Evolutionary conservation across 257 asterid genomes (phyloP), one percentile per base, ranked within the genome.

Genomic region (Solanum ossicruentum): DNA sequence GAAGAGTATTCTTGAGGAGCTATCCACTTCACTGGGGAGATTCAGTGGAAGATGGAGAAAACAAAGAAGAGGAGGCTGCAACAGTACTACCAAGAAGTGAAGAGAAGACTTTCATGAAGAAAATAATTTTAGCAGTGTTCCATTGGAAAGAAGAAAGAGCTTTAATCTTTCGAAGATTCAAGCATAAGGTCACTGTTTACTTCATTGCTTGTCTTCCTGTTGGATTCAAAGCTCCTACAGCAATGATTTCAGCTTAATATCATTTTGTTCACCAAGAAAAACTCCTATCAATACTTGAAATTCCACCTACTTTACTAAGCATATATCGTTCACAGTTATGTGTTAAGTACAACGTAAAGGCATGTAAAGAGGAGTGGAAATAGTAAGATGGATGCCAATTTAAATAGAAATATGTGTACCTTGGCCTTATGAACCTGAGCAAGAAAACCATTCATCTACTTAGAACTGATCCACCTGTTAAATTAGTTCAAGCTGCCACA

Each of bases 1-100:
- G 98, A 85, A 91, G 95, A 88, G 97, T 92, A 43, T 94, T 94
- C 91, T 60, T 93, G 87, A 92, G 98, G 89, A 93, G 98, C 89
- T 93, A 94, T 86, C 98, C 98, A 15, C 96, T 94, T 86, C 93
- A 89, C 84, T 89, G 91, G 91, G 91, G 90, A 10, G 57, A 85
- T 0, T 52, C 83, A 78, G 65, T 78, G 10, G 91, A 89, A 87
- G 91, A 87, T 15, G 92, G 84, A 75, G 89, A 86, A 60, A 86
- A 85, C 67, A 77, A 85, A 66, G 85, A 84, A 47, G 81, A 47
- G 21, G 81, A 56, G 21, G 49, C 57, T 57, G 54, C 32, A 72
- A 84, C 39, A 16, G 82, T 52, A 49, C 65, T 69, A 13, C 80
- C 36, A 52, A 85, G 11, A 45, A 71, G 23, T 8, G 88, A 73